These are phyloP conservation scores for Sclerotinia trifoliorum DNA, from an alignment of 2,329 filamentous ascomycete genomes.

Conservation along the genomic window DNA sequence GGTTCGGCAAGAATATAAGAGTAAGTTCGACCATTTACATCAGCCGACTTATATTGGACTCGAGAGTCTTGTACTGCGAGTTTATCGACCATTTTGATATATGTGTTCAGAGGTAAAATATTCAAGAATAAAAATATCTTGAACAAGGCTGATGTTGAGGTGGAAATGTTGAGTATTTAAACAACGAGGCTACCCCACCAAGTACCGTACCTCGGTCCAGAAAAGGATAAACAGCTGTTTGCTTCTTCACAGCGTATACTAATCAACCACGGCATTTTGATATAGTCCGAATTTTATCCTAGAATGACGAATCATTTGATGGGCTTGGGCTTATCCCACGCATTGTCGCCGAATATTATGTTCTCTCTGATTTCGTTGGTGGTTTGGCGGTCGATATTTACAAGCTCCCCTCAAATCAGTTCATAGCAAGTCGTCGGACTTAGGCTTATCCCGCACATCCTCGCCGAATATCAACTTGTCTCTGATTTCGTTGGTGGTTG, in stretches of 20 bases:
- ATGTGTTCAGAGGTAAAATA: not conserved
- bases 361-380: not conserved
- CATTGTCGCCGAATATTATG: not conserved
- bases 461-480: not conserved
- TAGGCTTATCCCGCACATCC: not conserved
- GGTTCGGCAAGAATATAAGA: slow-evolving; percentile 53
- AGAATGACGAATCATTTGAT: not conserved
- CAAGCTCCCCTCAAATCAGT: no score
- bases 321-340: not conserved
- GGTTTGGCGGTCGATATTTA: no score
- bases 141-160: not conserved
- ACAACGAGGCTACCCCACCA: slow-evolving; percentile 13
- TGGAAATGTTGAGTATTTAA: not conserved
- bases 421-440: not conserved
- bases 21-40: slow-evolving; percentile 69
- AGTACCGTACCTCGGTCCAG: not conserved
- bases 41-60: slow-evolving; percentile 60
- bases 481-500: not conserved
- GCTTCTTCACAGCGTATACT: not conserved
- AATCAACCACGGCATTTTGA: not conserved
- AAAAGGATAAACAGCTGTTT: not conserved
- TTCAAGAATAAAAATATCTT: not conserved
- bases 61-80: slow-evolving; percentile 65
- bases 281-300: not conserved
- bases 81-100: slow-evolving; percentile 51